Conservation (phyloP, 768 basidiomycete genomes). For the Boletus bicolor region DNA sequence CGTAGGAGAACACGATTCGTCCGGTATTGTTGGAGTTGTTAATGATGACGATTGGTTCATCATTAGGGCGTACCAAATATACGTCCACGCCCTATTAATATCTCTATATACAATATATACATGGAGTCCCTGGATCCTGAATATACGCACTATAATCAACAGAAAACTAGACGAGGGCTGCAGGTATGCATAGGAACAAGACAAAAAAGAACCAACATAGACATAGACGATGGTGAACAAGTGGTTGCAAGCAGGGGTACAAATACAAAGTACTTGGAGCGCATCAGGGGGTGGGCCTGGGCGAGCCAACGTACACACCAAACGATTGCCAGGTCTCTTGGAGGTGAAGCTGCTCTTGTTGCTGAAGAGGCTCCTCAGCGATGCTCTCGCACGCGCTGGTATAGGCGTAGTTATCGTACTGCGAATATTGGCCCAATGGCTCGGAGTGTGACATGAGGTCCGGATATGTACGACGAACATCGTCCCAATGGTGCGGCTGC, state of each 20-base stretch:
- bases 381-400: not conserved
- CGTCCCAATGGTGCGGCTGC: constrained; percentile 16
- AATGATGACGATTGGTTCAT: not conserved
- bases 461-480: not conserved
- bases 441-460: constrained; percentile 1
- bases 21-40: not conserved
- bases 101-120: not conserved
- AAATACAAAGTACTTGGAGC: not conserved
- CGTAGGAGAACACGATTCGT: not conserved
- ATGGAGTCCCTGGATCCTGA: not conserved
- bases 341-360: constrained; percentile 19
- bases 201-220: not conserved
- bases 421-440: not conserved
- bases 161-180: not conserved
- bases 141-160: not conserved
- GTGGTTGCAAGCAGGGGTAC: too few relatives aligned
- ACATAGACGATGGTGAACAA: not conserved
- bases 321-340: constrained; percentile 70
- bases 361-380: constrained; percentile 10
- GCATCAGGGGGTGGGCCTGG: constrained; percentile 2
- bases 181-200: not conserved
- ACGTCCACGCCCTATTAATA: not conserved
- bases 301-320: constrained; percentile 49
- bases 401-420: constrained; percentile 2
- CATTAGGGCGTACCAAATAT: not conserved